Evolutionary conservation across 2,329 filamentous ascomycete species (phyloP), one percentile per base, ranked within the genome.

Genomic region (Fusarium praegraminearum): DNA sequence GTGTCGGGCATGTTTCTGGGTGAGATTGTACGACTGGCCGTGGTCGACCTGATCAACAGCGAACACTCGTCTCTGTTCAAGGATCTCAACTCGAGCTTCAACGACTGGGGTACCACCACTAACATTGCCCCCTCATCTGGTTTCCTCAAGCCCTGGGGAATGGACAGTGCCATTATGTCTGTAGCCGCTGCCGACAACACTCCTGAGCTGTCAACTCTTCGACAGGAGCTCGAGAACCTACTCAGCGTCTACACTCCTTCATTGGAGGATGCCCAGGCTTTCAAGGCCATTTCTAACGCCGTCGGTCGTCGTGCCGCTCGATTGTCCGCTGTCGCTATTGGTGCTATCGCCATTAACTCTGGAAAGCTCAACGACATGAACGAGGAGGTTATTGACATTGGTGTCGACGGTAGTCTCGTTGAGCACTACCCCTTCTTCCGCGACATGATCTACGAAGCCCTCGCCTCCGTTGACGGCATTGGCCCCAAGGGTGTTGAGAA

Each of bases 1-100:
- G 91, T 99, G 18, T 97, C 94, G 1, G 96, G 96, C 78, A 98
- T 99, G 95, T 99, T 98, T 83, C 81, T 99, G 50, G 96, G 96
- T 57, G 96, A 99, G 80, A 94, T 98, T 68, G 86, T 98, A 57
- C 91, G 96, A 57, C 86, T 93, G 45, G 90, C 90, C 18, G 83
- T 98, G 24, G 79, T 96, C 52, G 85, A 89, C 61, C 86, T 98
- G 78, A 83, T 94, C 75, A 86, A 91, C 73, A 86, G 93, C 72
- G 84, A 89, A 30, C 79, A 85, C 1, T 82, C 91, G 9, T 85
- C 89, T 4, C 86, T 98, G 36, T 97, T 98, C 86, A 87, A 86
- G 73, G 92, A 94, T 74, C 86, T 87, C 59, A 90, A 92, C 80
- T 91, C 91, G 26, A 89, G 87, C 76, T 86, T 85, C 70, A 93